phyloP scores from a whole-genome alignment of 2,329 filamentous ascomycete species.

The Beauveria scarabaeidicola region DNA sequence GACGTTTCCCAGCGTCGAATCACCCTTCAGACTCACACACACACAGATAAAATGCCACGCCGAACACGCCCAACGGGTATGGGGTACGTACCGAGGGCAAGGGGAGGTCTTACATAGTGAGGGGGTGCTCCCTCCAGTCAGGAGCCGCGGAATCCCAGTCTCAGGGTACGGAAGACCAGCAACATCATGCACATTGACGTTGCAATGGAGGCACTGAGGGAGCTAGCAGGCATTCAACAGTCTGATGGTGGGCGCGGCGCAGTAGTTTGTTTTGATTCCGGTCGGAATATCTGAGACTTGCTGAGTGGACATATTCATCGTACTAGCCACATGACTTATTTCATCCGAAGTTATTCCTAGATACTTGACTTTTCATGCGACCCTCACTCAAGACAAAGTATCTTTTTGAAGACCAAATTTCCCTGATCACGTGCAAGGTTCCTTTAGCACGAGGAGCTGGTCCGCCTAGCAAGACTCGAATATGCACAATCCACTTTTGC shows the following conservation, averaged over 20 bases:
- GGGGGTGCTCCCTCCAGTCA: not conserved
- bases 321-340: too few species aligned
- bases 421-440: too few species aligned
- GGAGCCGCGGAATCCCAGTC: not conserved
- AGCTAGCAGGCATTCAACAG: not conserved
- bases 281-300: not conserved
- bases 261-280: not conserved
- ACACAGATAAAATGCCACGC: not conserved
- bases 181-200: not conserved
- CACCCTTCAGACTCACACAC: not conserved
- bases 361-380: too few species aligned
- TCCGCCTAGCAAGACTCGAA: too few species aligned
- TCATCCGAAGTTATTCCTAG: too few species aligned
- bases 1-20: not conserved
- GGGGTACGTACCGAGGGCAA: not conserved
- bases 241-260: not conserved
- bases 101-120: not conserved
- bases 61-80: not conserved
- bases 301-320: too few species aligned
- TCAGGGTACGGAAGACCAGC: not conserved
- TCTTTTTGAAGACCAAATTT: too few species aligned
- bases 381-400: too few species aligned
- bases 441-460: too few species aligned
- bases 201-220: not conserved
- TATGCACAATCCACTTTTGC: not conserved